Percentiles rank a stretch among this genome's conserved stretches.
Conservation (phyloP, 495 filamentous ascomycete genomes). For the Neurospora discreta region DNA sequence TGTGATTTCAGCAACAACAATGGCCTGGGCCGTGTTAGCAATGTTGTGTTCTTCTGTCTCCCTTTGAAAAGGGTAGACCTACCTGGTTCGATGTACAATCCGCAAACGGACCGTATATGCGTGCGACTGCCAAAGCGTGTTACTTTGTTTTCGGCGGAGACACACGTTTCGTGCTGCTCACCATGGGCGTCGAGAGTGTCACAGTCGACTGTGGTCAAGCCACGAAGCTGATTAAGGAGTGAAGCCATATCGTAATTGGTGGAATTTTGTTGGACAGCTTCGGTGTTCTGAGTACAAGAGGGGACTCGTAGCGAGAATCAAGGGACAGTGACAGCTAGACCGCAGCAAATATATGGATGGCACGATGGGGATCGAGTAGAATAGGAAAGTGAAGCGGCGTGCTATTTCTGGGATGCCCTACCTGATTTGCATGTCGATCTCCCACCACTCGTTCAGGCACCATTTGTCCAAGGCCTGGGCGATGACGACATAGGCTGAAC, state of each 20-base stretch:
- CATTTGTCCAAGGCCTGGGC: not conserved
- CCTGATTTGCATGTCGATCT: not conserved
- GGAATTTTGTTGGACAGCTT: not conserved
- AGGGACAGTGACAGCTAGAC: not conserved
- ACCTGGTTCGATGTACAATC: conserved; percentile 63
- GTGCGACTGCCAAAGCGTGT: conserved; percentile 33
- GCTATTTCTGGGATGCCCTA: not conserved
- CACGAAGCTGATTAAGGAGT: conserved; percentile 29
- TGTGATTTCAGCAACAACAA: conserved; percentile 46
- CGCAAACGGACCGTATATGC: conserved; percentile 45
- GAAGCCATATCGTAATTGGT: conserved; percentile 8
- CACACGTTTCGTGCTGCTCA: conserved; percentile 10
- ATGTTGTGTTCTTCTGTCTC: not conserved
- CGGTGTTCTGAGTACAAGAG: not conserved
- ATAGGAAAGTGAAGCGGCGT: not conserved
- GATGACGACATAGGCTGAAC: not conserved
- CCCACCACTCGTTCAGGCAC: not conserved
- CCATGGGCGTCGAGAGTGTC: conserved; percentile 50
- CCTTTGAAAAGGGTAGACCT: not conserved
- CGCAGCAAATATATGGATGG: too few relatives aligned
- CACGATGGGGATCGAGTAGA: not conserved
- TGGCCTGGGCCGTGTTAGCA: conserved; percentile 32
- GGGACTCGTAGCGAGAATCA: not conserved
- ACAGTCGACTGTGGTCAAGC: conserved; percentile 44
- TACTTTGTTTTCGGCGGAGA: not conserved